Conservation (phyloP, 228 moss, liverwort and hornwort species). For the Sphagnum magellanicum region DNA sequence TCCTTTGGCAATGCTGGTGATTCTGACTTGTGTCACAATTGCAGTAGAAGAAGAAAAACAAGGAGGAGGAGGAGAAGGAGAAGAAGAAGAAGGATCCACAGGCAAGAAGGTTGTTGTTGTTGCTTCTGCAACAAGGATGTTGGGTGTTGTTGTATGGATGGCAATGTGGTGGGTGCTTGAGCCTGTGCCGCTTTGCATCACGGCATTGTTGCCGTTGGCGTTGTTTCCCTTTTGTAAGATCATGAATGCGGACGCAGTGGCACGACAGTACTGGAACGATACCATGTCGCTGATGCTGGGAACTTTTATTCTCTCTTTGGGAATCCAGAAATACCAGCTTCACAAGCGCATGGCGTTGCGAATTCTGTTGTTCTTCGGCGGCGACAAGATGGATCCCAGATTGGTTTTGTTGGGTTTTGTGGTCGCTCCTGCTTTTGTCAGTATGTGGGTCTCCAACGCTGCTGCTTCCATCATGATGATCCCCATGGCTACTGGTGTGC, state of each 20-base stretch:
- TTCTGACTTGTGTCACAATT: background rate
- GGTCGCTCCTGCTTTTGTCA: slow-evolving; percentile 72
- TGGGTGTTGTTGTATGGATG: slow-evolving; percentile 67
- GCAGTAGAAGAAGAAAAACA: background rate
- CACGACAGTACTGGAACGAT: slow-evolving; percentile 62
- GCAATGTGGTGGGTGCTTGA: slow-evolving; percentile 86
- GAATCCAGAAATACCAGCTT: slow-evolving; percentile 53
- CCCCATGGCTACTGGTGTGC: slow-evolving; percentile 78
- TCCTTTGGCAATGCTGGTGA: background rate
- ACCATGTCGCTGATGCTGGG: slow-evolving; percentile 76
- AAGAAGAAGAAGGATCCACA: background rate
- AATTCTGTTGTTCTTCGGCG: slow-evolving; percentile 54
- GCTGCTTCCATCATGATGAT: slow-evolving; percentile 86
- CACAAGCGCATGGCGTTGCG: slow-evolving; percentile 74
- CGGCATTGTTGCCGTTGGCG: slow-evolving; percentile 63
- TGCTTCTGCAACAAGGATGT: slow-evolving; percentile 24
- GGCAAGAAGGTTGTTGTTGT: background rate
- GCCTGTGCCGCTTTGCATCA: slow-evolving; percentile 67
- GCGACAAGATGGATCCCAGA: slow-evolving; percentile 72
- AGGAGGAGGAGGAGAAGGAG: background rate
- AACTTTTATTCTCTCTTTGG: slow-evolving; percentile 75
- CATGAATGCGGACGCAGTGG: slow-evolving; percentile 47
- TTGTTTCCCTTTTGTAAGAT: slow-evolving; percentile 66
- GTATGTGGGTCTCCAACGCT: slow-evolving; percentile 95
- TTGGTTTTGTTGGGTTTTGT: slow-evolving; percentile 66